Evolutionary conservation across 2,329 filamentous ascomycete genomes (phyloP).

Genomic region (Penicillium polonicum): DNA sequence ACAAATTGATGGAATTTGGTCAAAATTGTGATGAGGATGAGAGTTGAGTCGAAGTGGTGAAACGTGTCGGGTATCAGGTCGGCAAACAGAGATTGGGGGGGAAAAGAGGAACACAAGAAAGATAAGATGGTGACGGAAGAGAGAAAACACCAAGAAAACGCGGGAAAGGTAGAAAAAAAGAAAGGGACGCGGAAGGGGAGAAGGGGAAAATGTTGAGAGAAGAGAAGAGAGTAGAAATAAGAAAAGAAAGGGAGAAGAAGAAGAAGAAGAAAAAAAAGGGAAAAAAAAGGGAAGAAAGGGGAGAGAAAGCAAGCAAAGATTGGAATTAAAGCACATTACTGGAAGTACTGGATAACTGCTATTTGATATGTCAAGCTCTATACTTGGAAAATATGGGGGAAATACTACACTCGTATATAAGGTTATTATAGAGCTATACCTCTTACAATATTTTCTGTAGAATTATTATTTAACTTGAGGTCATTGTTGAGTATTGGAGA

Average conservation of each 20-base stretch:
- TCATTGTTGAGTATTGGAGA: constrained; percentile 1
- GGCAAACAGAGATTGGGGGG: constrained; percentile 7
- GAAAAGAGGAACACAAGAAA: constrained; percentile 9
- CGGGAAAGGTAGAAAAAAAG: constrained; percentile 14
- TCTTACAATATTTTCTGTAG: not conserved
- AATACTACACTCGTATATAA: not conserved
- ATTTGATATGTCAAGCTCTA: constrained; percentile 7
- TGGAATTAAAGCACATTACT: constrained; percentile 9
- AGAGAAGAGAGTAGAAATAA: constrained; percentile 12
- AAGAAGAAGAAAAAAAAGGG: constrained; percentile 8
- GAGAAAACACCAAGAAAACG: constrained; percentile 12
- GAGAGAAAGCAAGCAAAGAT: constrained; percentile 26
- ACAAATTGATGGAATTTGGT: constrained; percentile 19
- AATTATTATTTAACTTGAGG: not conserved
- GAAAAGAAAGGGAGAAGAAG: constrained; percentile 8
- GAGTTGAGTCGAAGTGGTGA: constrained; percentile 10
- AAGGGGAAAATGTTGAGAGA: constrained; percentile 13
- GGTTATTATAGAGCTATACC: not conserved
- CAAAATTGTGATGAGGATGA: constrained; percentile 8
- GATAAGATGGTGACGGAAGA: constrained; percentile 10
- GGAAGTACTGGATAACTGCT: not conserved
- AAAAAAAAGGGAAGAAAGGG: constrained; percentile 26
- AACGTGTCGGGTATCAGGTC: constrained; percentile 8
- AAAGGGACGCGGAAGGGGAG: constrained; percentile 11
- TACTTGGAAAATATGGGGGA: not conserved